Conservation (phyloP, 2,329 filamentous ascomycete genomes). For the Penicillium hesseltinei region DNA sequence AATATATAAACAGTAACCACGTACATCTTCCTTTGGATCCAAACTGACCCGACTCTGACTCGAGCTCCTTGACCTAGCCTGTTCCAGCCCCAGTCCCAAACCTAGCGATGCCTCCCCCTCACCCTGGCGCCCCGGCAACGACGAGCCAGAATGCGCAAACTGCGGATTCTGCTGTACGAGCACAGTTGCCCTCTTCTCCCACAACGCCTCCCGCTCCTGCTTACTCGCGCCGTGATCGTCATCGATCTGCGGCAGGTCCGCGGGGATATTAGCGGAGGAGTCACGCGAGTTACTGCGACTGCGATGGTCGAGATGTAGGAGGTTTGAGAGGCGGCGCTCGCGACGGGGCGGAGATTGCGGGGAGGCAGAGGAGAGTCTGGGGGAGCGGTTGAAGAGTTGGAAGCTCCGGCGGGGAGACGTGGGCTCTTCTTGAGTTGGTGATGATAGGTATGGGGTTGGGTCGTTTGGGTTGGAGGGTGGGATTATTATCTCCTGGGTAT, state of each 20-base stretch:
- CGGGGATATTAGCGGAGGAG: slow-evolving; percentile 68
- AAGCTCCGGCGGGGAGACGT: slow-evolving; percentile 38
- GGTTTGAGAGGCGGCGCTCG: slow-evolving; percentile 35
- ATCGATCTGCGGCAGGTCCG: slow-evolving; percentile 72
- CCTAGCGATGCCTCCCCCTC: not conserved
- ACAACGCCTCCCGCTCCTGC: slow-evolving; percentile 67
- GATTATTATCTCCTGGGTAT: slow-evolving; percentile 72
- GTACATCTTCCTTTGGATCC: slow-evolving; percentile 39
- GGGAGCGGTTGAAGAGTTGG: slow-evolving; percentile 34
- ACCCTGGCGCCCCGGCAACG: slow-evolving; percentile 14
- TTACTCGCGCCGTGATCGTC: slow-evolving; percentile 46
- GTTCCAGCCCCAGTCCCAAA: not conserved
- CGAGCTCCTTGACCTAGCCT: slow-evolving; percentile 31
- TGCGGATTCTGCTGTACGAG: slow-evolving; percentile 63
- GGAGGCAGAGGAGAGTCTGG: slow-evolving; percentile 26
- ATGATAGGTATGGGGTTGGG: slow-evolving; percentile 5
- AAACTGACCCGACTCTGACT: slow-evolving; percentile 30
- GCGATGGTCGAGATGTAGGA: slow-evolving; percentile 36
- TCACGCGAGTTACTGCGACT: slow-evolving; percentile 33
- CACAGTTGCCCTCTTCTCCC: slow-evolving; percentile 92
- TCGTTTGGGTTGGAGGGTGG: slow-evolving; percentile 58
- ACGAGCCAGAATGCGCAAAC: slow-evolving; percentile 39
- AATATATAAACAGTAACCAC: slow-evolving; percentile 7
- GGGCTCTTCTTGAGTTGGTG: slow-evolving; percentile 15
- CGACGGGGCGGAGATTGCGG: slow-evolving; percentile 28